Conservation (phyloP, 345 rosid genomes). For the Eucalyptus paniculata region DNA sequence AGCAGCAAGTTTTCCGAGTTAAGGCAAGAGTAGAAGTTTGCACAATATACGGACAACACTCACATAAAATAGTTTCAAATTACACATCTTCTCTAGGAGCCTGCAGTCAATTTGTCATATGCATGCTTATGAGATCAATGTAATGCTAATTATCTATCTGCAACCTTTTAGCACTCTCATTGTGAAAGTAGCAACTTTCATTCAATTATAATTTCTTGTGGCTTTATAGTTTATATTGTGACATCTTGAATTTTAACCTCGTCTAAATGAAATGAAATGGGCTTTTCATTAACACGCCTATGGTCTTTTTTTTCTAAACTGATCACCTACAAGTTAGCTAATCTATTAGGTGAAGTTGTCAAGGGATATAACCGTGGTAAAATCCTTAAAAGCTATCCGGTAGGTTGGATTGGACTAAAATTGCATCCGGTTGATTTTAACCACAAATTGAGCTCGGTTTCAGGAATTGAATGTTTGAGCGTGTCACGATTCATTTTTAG, state of each 20-base stretch:
- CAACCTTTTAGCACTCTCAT: background rate
- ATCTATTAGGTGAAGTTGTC: no score
- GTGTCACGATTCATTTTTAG: no score
- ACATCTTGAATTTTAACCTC: accelerated
- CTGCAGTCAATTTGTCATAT: background rate
- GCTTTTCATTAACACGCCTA: no score
- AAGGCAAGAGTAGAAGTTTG: background rate
- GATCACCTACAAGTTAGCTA: accelerated
- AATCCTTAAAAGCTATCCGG: no score
- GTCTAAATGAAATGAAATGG: no score
- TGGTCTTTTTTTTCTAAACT: no score
- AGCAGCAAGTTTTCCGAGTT: background rate
- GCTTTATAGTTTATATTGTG: background rate
- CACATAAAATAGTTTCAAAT: background rate
- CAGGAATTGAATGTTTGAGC: accelerated
- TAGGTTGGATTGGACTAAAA: no score
- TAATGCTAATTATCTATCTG: background rate
- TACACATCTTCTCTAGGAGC: background rate
- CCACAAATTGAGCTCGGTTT: no score
- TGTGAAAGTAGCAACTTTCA: background rate
- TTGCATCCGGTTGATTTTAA: no score
- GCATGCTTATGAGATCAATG: background rate
- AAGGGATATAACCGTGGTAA: no score
- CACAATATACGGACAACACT: background rate
- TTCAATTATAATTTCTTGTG: background rate